phyloP scores from a whole-genome alignment of 306 rosid species.

The Vigna mungo region DNA sequence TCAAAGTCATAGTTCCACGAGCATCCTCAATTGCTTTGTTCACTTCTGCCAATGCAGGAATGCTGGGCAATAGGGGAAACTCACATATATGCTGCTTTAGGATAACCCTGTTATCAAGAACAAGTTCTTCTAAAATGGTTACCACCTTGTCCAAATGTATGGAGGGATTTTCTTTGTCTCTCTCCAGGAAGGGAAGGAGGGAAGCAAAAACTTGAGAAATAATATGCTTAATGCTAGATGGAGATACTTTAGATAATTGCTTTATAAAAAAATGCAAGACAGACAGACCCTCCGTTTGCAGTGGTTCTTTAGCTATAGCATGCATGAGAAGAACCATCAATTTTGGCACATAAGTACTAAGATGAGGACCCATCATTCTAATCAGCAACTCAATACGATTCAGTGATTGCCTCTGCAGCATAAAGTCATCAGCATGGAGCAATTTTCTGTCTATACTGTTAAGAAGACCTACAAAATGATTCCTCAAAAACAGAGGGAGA shows the following conservation, averaged over 20 bases:
- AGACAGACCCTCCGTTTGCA: conserved; percentile 82
- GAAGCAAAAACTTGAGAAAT: conserved; percentile 96
- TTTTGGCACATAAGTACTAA: conserved; percentile 88
- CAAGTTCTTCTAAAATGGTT: conserved; percentile 83
- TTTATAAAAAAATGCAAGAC: conserved; percentile 80
- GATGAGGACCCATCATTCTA: conserved; percentile 92
- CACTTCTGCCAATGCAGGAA: conserved; percentile 77
- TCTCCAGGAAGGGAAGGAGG: conserved; percentile 88
- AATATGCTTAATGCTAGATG: conserved; percentile 87
- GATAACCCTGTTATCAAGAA: conserved; percentile 64
- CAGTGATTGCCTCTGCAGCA: conserved; percentile 82
- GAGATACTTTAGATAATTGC: conserved; percentile 77
- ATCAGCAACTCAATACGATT: conserved; percentile 89
- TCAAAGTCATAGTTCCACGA: conserved; percentile 85
- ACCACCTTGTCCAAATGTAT: conserved; percentile 77
- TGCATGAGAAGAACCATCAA: conserved; percentile 95
- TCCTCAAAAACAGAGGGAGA: conserved; percentile 87
- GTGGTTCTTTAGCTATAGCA: conserved; percentile 75
- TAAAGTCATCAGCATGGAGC: conserved; percentile 86
- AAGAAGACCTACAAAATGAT: conserved; percentile 90
- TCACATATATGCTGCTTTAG: conserved; percentile 74
- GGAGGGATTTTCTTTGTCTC: conserved; percentile 76
- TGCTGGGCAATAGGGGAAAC: conserved; percentile 86
- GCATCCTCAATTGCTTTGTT: conserved; percentile 82
- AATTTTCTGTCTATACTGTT: conserved; percentile 87